Evolutionary conservation across 371 early-diverging fungal genomes (phyloP).

Genomic region (Saksenaea oblongispora): DNA sequence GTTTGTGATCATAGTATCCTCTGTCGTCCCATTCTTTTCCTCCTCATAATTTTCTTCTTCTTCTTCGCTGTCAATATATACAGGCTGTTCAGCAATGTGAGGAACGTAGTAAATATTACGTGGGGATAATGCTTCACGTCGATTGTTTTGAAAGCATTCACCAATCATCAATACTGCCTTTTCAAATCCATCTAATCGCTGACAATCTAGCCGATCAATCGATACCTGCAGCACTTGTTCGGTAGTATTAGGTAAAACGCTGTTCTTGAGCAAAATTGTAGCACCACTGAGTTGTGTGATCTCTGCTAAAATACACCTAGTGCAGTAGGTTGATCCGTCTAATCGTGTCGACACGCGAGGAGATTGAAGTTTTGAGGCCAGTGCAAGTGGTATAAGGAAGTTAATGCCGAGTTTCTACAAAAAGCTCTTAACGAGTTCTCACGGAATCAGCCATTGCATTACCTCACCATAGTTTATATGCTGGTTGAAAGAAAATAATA

Average conservation of each 20-base stretch:
- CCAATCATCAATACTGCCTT: constrained; percentile 19
- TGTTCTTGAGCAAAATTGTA: constrained; percentile 10
- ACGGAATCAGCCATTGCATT: background rate
- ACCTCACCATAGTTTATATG: constrained; percentile 12
- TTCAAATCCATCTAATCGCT: constrained; percentile 17
- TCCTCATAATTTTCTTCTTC: background rate
- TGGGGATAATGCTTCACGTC: constrained; percentile 21
- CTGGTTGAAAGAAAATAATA: constrained; percentile 12
- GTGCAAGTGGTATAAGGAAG: constrained; percentile 13
- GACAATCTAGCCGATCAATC: constrained; percentile 5
- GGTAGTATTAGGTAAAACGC: constrained; percentile 18
- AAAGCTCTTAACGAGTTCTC: background rate
- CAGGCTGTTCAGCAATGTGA: background rate
- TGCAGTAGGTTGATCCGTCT: background rate
- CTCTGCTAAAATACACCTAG: constrained; percentile 9
- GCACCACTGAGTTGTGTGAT: constrained; percentile 14
- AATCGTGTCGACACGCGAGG: background rate
- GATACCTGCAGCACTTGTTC: constrained; percentile 21
- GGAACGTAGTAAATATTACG: constrained; percentile 27
- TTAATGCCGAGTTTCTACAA: constrained; percentile 10
- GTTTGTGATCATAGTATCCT: background rate
- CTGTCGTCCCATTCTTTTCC: background rate
- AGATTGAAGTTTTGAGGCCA: constrained; percentile 7
- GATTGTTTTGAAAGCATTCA: constrained; percentile 12
- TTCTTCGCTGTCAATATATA: background rate